These are phyloP conservation scores for Aspergillus ellipticus DNA, from an alignment of 495 filamentous ascomycete genomes.

Conservation along the genomic window DNA sequence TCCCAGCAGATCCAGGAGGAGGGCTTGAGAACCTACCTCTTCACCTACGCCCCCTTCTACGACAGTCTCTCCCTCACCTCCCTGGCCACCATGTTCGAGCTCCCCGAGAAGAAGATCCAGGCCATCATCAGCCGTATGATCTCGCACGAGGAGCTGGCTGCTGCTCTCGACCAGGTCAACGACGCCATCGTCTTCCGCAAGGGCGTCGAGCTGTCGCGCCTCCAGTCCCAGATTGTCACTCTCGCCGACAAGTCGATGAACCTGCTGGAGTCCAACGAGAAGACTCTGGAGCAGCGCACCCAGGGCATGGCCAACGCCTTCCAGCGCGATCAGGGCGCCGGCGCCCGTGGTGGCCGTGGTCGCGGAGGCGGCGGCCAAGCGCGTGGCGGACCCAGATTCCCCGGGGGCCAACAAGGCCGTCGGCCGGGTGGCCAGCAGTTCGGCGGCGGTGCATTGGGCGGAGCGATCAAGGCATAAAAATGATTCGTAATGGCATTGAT, in stretches of 20 bases:
- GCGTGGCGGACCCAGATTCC: constrained; percentile 57
- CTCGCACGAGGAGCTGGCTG: constrained; percentile 94
- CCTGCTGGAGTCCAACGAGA: constrained; percentile 95
- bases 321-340: constrained; percentile 76
- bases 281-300: constrained; percentile 92
- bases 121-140: constrained; percentile 99
- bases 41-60: constrained; percentile 99
- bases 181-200: constrained; percentile 98
- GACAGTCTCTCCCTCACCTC: constrained; percentile 86
- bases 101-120: constrained; percentile 80
- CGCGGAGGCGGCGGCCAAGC: constrained; percentile 61
- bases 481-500: constrained; percentile 41
- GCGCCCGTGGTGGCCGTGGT: constrained; percentile 66
- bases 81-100: constrained; percentile 92
- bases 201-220: constrained; percentile 92
- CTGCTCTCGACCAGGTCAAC: constrained; percentile 96
- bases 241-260: constrained; percentile 93
- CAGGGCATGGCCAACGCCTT: constrained; percentile 94
- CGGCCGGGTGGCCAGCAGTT: constrained; percentile 59
- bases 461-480: constrained; percentile 60
- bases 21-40: constrained; percentile 95
- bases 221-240: constrained; percentile 92
- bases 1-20: constrained; percentile 97
- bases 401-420: constrained; percentile 47
- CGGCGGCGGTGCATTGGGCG: constrained; percentile 59